These are phyloP conservation scores for Candida silvicultrix DNA, from an alignment of 805 yeast genomes.

Conservation along the genomic window DNA sequence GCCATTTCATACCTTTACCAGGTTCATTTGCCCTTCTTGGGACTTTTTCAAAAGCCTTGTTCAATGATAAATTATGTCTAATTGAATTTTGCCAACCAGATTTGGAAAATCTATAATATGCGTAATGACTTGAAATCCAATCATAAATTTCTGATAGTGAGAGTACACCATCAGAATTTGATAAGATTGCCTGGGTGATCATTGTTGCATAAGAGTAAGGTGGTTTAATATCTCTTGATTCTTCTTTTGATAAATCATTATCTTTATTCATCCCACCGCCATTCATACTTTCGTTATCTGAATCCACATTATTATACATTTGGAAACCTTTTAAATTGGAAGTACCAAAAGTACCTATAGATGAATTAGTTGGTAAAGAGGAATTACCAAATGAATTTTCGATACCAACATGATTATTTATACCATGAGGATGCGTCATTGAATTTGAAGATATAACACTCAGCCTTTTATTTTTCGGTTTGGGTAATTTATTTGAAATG, in stretches of 20 bases:
- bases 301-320: not conserved
- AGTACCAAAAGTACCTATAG: no score
- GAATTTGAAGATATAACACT: constrained; percentile 2
- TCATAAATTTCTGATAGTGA: constrained; percentile 87
- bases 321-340: constrained; percentile 1
- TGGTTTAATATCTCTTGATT: constrained; percentile 89
- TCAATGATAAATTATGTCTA: constrained; percentile 87
- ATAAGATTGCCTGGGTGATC: constrained; percentile 95
- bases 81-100: constrained; percentile 99
- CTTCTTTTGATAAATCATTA: constrained; percentile 79
- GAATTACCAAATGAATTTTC: constrained; percentile 15
- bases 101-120: constrained; percentile 85
- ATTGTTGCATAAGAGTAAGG: constrained; percentile 96
- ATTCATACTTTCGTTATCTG: not conserved
- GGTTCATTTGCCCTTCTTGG: constrained; percentile 95
- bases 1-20: constrained; percentile 99
- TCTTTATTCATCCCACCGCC: constrained; percentile 6
- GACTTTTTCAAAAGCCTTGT: constrained; percentile 96
- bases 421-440: no score
- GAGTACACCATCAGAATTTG: constrained; percentile 81
- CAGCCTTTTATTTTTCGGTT: constrained; percentile 19
- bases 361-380: not conserved
- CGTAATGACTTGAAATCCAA: constrained; percentile 83
- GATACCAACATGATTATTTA: no score
- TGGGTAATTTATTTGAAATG: constrained; percentile 27